These are phyloP conservation scores for Trichoderma erinaceum DNA, from an alignment of 495 filamentous ascomycete species.

Conservation along the genomic window DNA sequence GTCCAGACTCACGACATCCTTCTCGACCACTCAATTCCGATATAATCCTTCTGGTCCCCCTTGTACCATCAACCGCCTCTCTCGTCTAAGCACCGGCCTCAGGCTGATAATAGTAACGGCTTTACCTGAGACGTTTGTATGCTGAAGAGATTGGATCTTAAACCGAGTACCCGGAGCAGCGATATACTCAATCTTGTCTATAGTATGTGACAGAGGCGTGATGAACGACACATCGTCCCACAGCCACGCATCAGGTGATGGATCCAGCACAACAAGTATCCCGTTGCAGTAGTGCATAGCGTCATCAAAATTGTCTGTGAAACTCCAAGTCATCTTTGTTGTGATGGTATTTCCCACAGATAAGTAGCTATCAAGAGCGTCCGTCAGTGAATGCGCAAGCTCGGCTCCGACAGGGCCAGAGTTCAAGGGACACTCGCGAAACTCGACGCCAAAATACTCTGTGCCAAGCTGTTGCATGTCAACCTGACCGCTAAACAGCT, in stretches of 20 bases:
- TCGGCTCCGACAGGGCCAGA: neutral
- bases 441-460: neutral
- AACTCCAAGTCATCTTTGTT: slow-evolving; percentile 1
- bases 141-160: neutral
- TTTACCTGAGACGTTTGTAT: neutral
- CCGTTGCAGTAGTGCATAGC: neutral
- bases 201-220: neutral
- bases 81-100: neutral
- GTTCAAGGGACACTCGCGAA: neutral
- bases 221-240: slow-evolving; percentile 1
- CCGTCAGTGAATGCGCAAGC: neutral
- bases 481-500: neutral
- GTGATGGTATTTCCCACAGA: neutral
- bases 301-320: neutral
- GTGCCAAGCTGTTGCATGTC: neutral
- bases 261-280: neutral
- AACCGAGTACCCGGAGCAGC: neutral
- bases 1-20: neutral
- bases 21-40: neutral
- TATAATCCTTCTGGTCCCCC: neutral
- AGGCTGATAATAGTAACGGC: neutral
- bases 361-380: neutral
- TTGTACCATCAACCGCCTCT: neutral
- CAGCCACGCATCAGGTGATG: neutral
- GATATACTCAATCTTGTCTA: neutral